Conservation (phyloP, 106 monocot species). For the Phalaenopsis aphrodite region DNA sequence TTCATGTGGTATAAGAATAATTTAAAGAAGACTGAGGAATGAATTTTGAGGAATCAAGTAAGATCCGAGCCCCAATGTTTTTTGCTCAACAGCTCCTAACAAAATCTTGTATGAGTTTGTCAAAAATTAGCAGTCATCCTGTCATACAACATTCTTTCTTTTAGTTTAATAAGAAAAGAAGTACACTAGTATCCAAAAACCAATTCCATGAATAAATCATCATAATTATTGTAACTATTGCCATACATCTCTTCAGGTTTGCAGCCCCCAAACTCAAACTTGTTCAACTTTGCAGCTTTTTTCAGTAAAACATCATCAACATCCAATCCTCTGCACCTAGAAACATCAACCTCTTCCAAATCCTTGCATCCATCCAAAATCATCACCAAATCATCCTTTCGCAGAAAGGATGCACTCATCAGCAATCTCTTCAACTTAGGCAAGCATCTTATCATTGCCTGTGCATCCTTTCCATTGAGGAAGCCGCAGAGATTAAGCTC, state of each 20-base stretch:
- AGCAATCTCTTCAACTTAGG: slow-evolving; percentile 5
- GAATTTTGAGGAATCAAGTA: too few relatives aligned
- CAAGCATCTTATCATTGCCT: not conserved
- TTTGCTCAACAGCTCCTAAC: too few relatives aligned
- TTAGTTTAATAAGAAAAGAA: too few relatives aligned
- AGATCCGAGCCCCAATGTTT: too few relatives aligned
- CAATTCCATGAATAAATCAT: slow-evolving; percentile 8
- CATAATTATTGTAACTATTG: not conserved
- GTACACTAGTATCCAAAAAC: slow-evolving; percentile 1
- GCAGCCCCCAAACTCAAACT: not conserved
- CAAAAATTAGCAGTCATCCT: too few relatives aligned
- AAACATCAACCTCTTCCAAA: slow-evolving; percentile 1
- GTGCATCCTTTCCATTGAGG: slow-evolving; percentile 5
- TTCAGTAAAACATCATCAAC: not conserved
- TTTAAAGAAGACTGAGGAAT: too few relatives aligned
- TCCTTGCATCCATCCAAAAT: slow-evolving; percentile 8
- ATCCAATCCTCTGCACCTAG: slow-evolving; percentile 7
- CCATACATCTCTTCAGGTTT: not conserved
- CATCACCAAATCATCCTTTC: not conserved
- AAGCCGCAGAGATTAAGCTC: slow-evolving; percentile 4
- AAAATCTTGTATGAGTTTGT: too few relatives aligned
- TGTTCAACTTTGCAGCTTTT: not conserved
- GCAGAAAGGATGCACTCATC: slow-evolving; percentile 1
- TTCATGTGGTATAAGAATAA: too few relatives aligned
- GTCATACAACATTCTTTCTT: too few relatives aligned